These are phyloP conservation scores for Chalciporus pseudorubinellus DNA, from an alignment of 768 basidiomycete species.

Conservation along the genomic window DNA sequence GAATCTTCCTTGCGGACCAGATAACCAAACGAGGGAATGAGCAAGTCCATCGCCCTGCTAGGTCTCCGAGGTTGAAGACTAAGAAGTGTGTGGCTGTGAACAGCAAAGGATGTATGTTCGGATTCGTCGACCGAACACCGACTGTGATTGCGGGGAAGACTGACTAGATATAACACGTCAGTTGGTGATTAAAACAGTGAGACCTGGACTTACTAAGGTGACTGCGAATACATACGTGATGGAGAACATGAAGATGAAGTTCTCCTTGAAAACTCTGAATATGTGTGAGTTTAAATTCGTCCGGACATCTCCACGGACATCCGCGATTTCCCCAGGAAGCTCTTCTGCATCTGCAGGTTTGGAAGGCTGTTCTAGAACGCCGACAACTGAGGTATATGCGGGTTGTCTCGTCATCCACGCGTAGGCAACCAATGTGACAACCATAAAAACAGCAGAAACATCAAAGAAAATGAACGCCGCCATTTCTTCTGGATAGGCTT, in stretches of 20 bases:
- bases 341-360: slow-evolving; percentile 33
- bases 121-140: slow-evolving; percentile 66
- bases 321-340: slow-evolving; percentile 36
- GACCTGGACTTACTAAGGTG: slow-evolving; percentile 61
- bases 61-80: slow-evolving; percentile 71
- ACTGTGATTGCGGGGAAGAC: slow-evolving; percentile 87
- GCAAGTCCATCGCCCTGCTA: slow-evolving; percentile 66
- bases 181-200: background rate
- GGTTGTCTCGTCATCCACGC: slow-evolving; percentile 56
- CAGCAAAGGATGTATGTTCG: slow-evolving; percentile 70
- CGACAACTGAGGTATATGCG: slow-evolving; percentile 54
- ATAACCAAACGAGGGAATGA: slow-evolving; percentile 61
- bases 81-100: slow-evolving; percentile 80
- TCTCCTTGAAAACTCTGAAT: slow-evolving; percentile 57
- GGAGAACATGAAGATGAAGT: slow-evolving; percentile 67
- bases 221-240: slow-evolving; percentile 74
- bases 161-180: slow-evolving; percentile 46
- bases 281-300: slow-evolving; percentile 43
- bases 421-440: slow-evolving; percentile 53
- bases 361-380: slow-evolving; percentile 41
- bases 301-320: slow-evolving; percentile 20
- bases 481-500: slow-evolving; percentile 53
- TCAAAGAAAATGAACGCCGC: slow-evolving; percentile 75
- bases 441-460: slow-evolving; percentile 64
- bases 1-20: slow-evolving; percentile 64